These are phyloP conservation scores for Rhodofomes roseus DNA, from an alignment of 1,284 basidiomycete species.

Conservation along the genomic window DNA sequence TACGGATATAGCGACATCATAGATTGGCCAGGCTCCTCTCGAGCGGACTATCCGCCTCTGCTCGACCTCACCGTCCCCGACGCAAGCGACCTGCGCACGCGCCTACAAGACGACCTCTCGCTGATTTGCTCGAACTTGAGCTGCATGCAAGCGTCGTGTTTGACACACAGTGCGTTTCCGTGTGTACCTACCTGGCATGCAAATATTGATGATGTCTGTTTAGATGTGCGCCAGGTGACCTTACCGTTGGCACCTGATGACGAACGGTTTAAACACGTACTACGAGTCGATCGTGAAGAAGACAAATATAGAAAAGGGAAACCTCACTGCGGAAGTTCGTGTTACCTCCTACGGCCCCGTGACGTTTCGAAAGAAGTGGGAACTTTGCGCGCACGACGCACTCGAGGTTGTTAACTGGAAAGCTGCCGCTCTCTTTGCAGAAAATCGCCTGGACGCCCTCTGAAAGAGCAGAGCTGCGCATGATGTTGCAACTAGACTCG, in stretches of 20 bases:
- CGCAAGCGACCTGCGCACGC: slow-evolving; percentile 21
- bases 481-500: slow-evolving; percentile 25
- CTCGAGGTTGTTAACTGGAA: no score
- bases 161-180: slow-evolving; percentile 40
- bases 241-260: background rate
- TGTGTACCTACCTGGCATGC: background rate
- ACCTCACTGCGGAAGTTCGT: slow-evolving; percentile 8
- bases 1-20: slow-evolving; percentile 14
- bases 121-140: slow-evolving; percentile 52
- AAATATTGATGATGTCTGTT: background rate
- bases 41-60: slow-evolving; percentile 2
- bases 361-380: background rate
- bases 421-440: background rate
- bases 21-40: slow-evolving; percentile 15
- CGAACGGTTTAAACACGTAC: background rate
- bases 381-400: no score
- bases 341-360: background rate
- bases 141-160: slow-evolving; percentile 49
- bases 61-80: slow-evolving; percentile 16
- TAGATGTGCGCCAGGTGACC: slow-evolving; percentile 9
- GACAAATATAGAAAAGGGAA: no score
- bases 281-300: background rate
- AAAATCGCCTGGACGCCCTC: slow-evolving; percentile 10
- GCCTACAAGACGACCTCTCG: slow-evolving; percentile 33
- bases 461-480: slow-evolving; percentile 16